phyloP scores from a whole-genome alignment of 2,329 filamentous ascomycete species.

The Aspergillus sp. region DNA sequence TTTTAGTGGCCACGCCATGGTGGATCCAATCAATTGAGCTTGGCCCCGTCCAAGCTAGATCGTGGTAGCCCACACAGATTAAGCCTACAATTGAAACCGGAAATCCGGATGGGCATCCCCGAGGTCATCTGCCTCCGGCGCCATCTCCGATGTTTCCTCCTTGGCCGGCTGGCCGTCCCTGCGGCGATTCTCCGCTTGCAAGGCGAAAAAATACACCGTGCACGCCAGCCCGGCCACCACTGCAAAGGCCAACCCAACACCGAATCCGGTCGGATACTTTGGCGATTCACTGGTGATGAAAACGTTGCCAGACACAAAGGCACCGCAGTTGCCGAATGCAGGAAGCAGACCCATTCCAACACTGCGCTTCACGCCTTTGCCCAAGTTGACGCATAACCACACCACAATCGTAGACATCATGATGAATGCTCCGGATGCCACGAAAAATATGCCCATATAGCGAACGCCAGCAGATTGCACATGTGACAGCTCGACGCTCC shows the following conservation, averaged over 20 bases:
- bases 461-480: conserved; percentile 13
- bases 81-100: conserved; percentile 9
- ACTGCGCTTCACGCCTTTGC: conserved; percentile 43
- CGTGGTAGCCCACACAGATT: too few species aligned
- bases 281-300: conserved; percentile 45
- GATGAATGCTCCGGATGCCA: conserved; percentile 28
- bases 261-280: conserved; percentile 42
- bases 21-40: too few species aligned
- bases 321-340: conserved; percentile 50
- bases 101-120: conserved; percentile 19
- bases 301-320: conserved; percentile 45
- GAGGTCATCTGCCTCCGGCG: conserved; percentile 12
- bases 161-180: conserved; percentile 10
- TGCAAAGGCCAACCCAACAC: conserved; percentile 36
- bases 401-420: conserved; percentile 39
- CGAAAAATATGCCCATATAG: conserved; percentile 31
- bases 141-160: conserved; percentile 9
- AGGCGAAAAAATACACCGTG: conserved; percentile 14
- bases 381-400: conserved; percentile 44
- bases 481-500: conserved; percentile 15
- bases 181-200: conserved; percentile 14
- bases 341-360: conserved; percentile 46
- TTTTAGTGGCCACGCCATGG: too few species aligned
- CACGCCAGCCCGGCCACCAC: conserved; percentile 16
- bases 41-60: neutral